Conservation (phyloP, 176 grass and related monocot species). For the Echinochloa phyllopogon region DNA sequence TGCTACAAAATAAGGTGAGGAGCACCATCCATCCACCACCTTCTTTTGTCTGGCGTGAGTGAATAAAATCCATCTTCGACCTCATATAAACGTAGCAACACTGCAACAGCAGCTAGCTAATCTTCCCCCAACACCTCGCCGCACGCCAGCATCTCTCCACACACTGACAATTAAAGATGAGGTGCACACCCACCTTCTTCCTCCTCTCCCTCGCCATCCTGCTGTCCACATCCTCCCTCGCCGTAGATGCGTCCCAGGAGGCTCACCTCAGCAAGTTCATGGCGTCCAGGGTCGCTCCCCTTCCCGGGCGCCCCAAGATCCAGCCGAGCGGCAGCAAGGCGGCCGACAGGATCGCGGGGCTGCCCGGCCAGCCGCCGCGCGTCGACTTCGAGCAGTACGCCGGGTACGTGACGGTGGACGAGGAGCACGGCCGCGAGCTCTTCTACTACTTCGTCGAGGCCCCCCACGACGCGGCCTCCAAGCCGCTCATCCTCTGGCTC, state of each 20-base stretch:
- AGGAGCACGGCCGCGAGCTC: conserved; percentile 36
- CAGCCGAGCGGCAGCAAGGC: conserved; percentile 25
- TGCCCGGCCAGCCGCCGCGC: conserved; percentile 50
- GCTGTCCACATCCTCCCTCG: not conserved
- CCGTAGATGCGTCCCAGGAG: conserved; percentile 37
- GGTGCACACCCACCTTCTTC: not conserved
- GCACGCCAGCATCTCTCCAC: not conserved
- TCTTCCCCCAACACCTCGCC: not conserved
- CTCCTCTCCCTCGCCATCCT: conserved; percentile 11
- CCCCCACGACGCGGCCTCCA: conserved; percentile 5
- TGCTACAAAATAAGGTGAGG: no score
- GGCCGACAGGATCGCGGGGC: conserved; percentile 28
- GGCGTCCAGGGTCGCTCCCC: conserved; percentile 28
- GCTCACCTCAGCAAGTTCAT: conserved; percentile 32
- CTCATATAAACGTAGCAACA: not conserved
- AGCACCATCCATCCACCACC: not conserved
- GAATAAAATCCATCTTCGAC: no score
- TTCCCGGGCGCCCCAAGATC: not conserved
- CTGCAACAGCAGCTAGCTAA: not conserved
- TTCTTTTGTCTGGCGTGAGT: no score
- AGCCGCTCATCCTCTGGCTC: conserved; percentile 66
- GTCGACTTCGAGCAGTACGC: conserved; percentile 52
- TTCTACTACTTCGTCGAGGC: conserved; percentile 72
- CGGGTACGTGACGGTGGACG: conserved; percentile 58
- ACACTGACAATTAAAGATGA: conserved; percentile 13